phyloP scores from a whole-genome alignment of 495 filamentous ascomycete genomes.

The Antarctomyces pellizariae region DNA sequence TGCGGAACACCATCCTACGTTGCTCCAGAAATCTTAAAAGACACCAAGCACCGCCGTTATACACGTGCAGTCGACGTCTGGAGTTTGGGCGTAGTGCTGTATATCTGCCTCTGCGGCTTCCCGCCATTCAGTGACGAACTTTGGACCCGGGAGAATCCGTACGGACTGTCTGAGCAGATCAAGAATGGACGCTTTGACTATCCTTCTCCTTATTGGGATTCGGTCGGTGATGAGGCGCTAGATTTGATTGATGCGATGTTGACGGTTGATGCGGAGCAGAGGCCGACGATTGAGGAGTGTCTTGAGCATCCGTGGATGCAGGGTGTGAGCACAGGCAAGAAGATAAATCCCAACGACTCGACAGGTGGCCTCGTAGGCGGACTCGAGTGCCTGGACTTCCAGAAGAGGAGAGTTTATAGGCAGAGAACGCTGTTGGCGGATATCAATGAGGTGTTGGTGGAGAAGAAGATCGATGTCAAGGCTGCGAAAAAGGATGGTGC shows the following conservation, averaged over 20 bases:
- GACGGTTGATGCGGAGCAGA: slow-evolving; percentile 55
- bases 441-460: slow-evolving; percentile 56
- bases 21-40: slow-evolving; percentile 82
- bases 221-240: slow-evolving; percentile 66
- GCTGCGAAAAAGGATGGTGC: slow-evolving; percentile 21
- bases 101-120: slow-evolving; percentile 96
- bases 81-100: slow-evolving; percentile 95
- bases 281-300: slow-evolving; percentile 76
- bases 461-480: slow-evolving; percentile 30
- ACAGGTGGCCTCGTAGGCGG: slow-evolving; percentile 81
- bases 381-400: slow-evolving; percentile 61
- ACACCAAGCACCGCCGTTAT: slow-evolving; percentile 56
- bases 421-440: slow-evolving; percentile 69
- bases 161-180: slow-evolving; percentile 76
- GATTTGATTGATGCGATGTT: slow-evolving; percentile 95
- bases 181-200: slow-evolving; percentile 76
- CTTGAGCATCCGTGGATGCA: slow-evolving; percentile 82
- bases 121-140: slow-evolving; percentile 94
- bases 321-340: slow-evolving; percentile 28
- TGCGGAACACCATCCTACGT: slow-evolving; percentile 95
- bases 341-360: slow-evolving; percentile 44
- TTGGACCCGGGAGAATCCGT: slow-evolving; percentile 52
- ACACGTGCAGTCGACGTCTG: slow-evolving; percentile 91
- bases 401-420: slow-evolving; percentile 49
- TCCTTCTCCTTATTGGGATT: slow-evolving; percentile 94